phyloP scores from a whole-genome alignment of 768 basidiomycete species.

The Erythrobasidium yunnanense region DNA sequence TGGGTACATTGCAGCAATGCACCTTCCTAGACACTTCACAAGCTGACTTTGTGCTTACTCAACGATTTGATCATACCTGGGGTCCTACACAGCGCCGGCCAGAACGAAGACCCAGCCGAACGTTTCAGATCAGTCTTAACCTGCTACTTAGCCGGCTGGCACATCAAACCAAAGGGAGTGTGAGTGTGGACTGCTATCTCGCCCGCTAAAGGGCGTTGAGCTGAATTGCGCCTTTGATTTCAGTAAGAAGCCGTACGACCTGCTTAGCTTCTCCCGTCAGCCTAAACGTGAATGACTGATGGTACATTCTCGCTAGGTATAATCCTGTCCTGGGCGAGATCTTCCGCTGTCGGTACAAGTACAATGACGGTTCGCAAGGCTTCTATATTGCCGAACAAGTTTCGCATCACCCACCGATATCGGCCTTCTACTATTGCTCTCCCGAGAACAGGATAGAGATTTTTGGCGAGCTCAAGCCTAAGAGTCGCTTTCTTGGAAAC shows the following conservation, averaged over 20 bases:
- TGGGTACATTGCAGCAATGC: slow-evolving; percentile 51
- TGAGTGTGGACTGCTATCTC: not conserved
- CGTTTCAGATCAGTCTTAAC: slow-evolving; percentile 80
- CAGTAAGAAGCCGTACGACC: not conserved
- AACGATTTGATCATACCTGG: not conserved
- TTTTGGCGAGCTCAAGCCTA: slow-evolving; percentile 85
- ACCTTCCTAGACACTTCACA: not conserved
- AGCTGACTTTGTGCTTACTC: not conserved
- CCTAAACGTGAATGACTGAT: too few relatives aligned
- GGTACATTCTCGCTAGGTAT: too few relatives aligned
- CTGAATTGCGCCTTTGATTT: not conserved
- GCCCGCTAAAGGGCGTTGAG: not conserved
- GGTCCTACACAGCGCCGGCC: slow-evolving; percentile 53
- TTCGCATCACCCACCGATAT: slow-evolving; percentile 82
- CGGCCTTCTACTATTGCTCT: slow-evolving; percentile 52
- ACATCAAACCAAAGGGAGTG: slow-evolving; percentile 87
- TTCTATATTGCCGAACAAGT: slow-evolving; percentile 98
- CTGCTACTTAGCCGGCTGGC: slow-evolving; percentile 98
- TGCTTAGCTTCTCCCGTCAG: too few relatives aligned
- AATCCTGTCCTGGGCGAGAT: slow-evolving; percentile 96
- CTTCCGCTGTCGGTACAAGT: slow-evolving; percentile 91
- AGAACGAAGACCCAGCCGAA: slow-evolving; percentile 71
- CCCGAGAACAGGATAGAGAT: slow-evolving; percentile 78
- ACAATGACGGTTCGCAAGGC: slow-evolving; percentile 77
- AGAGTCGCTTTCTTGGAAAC: slow-evolving; percentile 92